These are phyloP conservation scores for Fraxinus latifolia DNA, from an alignment of 305 asterid species.

Conservation along the genomic window DNA sequence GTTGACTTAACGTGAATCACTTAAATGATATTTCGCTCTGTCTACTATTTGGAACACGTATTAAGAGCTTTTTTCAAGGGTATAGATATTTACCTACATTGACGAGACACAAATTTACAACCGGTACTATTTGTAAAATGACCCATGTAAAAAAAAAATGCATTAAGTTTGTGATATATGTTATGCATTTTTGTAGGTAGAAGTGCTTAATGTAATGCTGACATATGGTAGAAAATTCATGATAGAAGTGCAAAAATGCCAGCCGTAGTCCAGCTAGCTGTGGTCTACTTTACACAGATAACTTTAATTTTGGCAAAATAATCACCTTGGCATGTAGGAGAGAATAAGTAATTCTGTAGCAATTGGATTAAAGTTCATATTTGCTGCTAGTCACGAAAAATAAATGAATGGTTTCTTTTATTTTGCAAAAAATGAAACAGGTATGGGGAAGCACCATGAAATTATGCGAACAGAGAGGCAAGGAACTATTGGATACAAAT, in stretches of 20 bases:
- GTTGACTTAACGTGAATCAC: background rate
- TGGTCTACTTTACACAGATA: too few relatives aligned
- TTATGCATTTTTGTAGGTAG: background rate
- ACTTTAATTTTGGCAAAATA: too few relatives aligned
- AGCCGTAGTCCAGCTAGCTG: too few relatives aligned
- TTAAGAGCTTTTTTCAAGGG: background rate
- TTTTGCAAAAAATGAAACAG: conserved; percentile 35
- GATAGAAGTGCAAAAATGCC: background rate
- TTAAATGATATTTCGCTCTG: background rate
- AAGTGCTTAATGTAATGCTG: background rate
- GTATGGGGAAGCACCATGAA: conserved; percentile 80
- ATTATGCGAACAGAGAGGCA: conserved; percentile 54
- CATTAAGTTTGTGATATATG: background rate
- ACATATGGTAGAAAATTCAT: background rate
- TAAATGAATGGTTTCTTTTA: background rate
- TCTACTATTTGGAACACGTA: background rate
- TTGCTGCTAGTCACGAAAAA: background rate
- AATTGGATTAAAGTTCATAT: background rate
- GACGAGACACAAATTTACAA: background rate
- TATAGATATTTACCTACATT: background rate
- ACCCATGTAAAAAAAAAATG: background rate
- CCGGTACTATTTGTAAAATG: background rate
- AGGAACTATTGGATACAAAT: conserved; percentile 52
- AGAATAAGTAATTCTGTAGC: background rate
- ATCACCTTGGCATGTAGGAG: background rate